These are phyloP conservation scores for Fusarium sp. DNA, from an alignment of 2,329 filamentous ascomycete species.

Conservation along the genomic window DNA sequence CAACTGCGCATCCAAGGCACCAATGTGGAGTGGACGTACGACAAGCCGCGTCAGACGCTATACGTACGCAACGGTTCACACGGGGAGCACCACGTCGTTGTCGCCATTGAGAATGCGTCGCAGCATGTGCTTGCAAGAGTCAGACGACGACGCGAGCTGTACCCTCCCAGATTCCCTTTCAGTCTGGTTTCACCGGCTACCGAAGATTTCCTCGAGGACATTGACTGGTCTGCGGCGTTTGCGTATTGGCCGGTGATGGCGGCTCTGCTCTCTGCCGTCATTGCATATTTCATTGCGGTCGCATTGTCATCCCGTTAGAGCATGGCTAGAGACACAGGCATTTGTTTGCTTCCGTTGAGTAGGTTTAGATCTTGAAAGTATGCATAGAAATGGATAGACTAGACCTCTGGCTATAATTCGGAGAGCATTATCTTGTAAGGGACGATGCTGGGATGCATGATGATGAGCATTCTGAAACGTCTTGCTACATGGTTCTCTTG, in stretches of 20 bases:
- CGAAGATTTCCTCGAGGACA: slow-evolving; percentile 36
- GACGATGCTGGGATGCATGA: too few species aligned
- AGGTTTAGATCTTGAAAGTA: background rate
- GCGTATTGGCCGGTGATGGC: background rate
- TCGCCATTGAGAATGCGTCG: slow-evolving; percentile 40
- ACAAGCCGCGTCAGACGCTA: slow-evolving; percentile 45
- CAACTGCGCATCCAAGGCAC: slow-evolving; percentile 42
- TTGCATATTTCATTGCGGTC: slow-evolving; percentile 7
- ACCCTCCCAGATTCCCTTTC: slow-evolving; percentile 22
- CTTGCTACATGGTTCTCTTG: too few species aligned
- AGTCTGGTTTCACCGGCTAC: slow-evolving; percentile 21
- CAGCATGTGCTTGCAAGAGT: slow-evolving; percentile 37
- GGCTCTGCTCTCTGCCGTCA: slow-evolving; percentile 11
- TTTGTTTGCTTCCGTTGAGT: background rate
- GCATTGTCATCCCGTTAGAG: background rate
- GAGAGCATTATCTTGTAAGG: too few species aligned
- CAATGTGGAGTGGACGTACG: slow-evolving; percentile 46
- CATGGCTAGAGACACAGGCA: background rate
- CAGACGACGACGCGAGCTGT: slow-evolving; percentile 17
- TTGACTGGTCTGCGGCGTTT: slow-evolving; percentile 26
- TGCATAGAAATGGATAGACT: background rate
- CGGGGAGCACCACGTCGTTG: slow-evolving; percentile 31
- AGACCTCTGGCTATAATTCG: background rate
- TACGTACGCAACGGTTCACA: slow-evolving; percentile 37
- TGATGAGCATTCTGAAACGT: too few species aligned